phyloP scores from a whole-genome alignment of 768 basidiomycete species.

The Lentinula raphanica region DNA sequence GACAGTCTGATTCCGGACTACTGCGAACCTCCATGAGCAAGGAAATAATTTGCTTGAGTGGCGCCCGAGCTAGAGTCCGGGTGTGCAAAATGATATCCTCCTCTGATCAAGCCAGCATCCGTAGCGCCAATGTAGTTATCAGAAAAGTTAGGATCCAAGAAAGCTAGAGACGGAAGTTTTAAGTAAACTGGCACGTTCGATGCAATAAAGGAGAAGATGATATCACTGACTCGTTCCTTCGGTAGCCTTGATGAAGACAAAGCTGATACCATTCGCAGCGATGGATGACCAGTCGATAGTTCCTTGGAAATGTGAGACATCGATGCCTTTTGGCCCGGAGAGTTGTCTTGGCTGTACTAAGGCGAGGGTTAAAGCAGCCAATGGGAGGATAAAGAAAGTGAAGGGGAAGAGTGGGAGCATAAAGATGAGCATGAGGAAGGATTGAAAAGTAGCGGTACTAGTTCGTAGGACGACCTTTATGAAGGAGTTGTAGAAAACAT shows the following conservation, averaged over 20 bases:
- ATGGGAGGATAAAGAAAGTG: no score
- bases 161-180: constrained; percentile 31
- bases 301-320: constrained; percentile 48
- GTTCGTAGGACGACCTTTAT: not conserved
- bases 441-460: no score
- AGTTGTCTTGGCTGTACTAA: constrained; percentile 22
- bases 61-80: constrained; percentile 51
- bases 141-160: constrained; percentile 39
- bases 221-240: constrained; percentile 47
- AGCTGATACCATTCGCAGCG: constrained; percentile 44
- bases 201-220: not conserved
- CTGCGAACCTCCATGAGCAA: constrained; percentile 53
- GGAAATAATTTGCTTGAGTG: constrained; percentile 54
- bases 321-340: constrained; percentile 43
- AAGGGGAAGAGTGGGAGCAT: not conserved
- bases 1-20: no score
- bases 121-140: constrained; percentile 53
- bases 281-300: constrained; percentile 48
- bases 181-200: no score
- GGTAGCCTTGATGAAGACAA: constrained; percentile 65
- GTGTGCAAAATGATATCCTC: constrained; percentile 57
- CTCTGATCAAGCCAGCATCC: constrained; percentile 50
- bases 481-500: not conserved
- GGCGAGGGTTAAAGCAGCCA: constrained; percentile 12
- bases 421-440: not conserved